These are phyloP conservation scores for Stellera chamaejasme DNA, from an alignment of 345 rosid species.

Conservation along the genomic window DNA sequence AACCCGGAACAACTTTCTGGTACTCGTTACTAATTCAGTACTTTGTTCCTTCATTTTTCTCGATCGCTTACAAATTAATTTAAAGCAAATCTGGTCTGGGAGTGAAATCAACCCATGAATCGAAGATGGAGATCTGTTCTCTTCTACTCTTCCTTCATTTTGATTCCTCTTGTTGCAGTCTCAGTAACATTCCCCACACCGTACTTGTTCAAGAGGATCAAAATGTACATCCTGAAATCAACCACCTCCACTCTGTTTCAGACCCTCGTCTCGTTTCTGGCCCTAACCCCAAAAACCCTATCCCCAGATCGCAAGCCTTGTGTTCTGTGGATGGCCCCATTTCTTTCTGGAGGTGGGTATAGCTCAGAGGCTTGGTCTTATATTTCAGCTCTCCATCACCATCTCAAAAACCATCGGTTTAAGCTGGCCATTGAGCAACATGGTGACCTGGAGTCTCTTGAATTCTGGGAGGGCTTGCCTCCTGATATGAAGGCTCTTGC, in stretches of 20 bases:
- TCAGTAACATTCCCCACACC: conserved; percentile 28
- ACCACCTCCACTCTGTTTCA: conserved; percentile 24
- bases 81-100: too few relatives aligned
- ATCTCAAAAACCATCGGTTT: conserved; percentile 32
- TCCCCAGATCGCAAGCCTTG: conserved; percentile 30
- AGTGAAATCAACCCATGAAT: conserved; percentile 2
- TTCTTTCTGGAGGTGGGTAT: conserved; percentile 92
- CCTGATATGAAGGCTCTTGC: conserved; percentile 33
- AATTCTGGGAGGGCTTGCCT: conserved; percentile 75
- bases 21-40: neutral
- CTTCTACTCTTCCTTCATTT: conserved; percentile 29
- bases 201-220: conserved; percentile 13
- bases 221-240: conserved; percentile 28
- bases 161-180: conserved; percentile 40
- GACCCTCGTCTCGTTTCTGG: conserved; percentile 16
- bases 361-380: conserved; percentile 91
- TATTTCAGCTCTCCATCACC: conserved; percentile 40
- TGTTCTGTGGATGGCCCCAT: conserved; percentile 89
- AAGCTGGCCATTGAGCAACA: conserved; percentile 61
- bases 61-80: neutral
- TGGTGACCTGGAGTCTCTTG: conserved; percentile 56
- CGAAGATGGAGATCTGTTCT: conserved; percentile 25
- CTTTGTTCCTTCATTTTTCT: neutral
- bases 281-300: conserved; percentile 11
- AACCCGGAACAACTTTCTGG: neutral